These are phyloP conservation scores for Brassica juncea DNA, from an alignment of 345 rosid species.

Conservation along the genomic window DNA sequence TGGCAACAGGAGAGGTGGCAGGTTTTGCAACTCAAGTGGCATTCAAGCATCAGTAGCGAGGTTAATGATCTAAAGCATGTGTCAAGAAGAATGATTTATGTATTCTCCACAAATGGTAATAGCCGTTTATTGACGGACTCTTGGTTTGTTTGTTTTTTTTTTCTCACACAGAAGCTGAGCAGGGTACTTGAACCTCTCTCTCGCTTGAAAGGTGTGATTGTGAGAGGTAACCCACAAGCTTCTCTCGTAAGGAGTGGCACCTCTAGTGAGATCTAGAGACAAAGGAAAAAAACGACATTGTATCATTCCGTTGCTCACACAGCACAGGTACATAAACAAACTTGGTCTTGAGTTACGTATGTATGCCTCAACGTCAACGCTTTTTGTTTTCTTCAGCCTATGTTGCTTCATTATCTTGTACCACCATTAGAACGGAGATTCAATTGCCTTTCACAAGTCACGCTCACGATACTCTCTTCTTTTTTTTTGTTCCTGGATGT, in stretches of 20 bases:
- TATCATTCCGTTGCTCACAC: slow-evolving; percentile 14
- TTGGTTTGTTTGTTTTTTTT: neutral
- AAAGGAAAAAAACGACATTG: slow-evolving; percentile 3
- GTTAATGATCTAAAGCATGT: slow-evolving; percentile 38
- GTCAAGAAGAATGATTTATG: neutral
- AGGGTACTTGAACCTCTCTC: slow-evolving; percentile 69
- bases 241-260: slow-evolving; percentile 60
- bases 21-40: slow-evolving; percentile 82
- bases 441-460: neutral
- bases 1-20: slow-evolving; percentile 98
- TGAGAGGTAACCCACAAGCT: slow-evolving; percentile 70
- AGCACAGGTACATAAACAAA: slow-evolving; percentile 24
- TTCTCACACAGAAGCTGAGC: slow-evolving; percentile 57
- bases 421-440: slow-evolving; percentile 21
- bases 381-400: slow-evolving; percentile 4
- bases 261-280: slow-evolving; percentile 48
- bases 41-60: slow-evolving; percentile 63
- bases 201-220: slow-evolving; percentile 76
- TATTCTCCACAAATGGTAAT: neutral
- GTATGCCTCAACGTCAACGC: slow-evolving; percentile 15
- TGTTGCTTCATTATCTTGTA: slow-evolving; percentile 30
- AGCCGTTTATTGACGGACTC: neutral
- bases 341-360: slow-evolving; percentile 5
- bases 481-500: neutral
- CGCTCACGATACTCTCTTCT: slow-evolving; percentile 3